A percentile compares a stretch with the other conserved stretches of the same genome.
Conservation (phyloP, 2,329 filamentous ascomycete species). For the Cytospora schulzeri region DNA sequence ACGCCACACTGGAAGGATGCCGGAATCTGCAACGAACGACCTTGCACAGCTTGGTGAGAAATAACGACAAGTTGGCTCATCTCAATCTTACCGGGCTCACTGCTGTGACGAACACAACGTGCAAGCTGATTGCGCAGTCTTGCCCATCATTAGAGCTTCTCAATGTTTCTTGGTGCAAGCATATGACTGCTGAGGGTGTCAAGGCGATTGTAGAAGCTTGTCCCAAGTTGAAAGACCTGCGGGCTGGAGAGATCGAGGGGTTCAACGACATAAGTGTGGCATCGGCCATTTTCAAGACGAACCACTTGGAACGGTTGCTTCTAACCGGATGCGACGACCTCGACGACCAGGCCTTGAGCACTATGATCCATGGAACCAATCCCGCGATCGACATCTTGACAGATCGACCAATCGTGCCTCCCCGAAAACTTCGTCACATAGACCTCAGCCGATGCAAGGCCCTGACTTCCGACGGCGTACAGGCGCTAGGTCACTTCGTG, state of each 20-base stretch:
- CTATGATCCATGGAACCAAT: slow-evolving; percentile 74
- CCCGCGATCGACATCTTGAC: slow-evolving; percentile 82
- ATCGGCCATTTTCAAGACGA: slow-evolving; percentile 73
- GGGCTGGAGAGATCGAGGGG: slow-evolving; percentile 78
- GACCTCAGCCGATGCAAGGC: slow-evolving; percentile 79
- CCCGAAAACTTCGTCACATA: slow-evolving; percentile 78
- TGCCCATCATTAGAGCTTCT: slow-evolving; percentile 82
- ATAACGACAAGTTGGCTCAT: slow-evolving; percentile 77
- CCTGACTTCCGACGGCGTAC: slow-evolving; percentile 74
- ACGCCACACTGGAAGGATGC: slow-evolving; percentile 87
- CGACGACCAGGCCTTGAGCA: slow-evolving; percentile 71
- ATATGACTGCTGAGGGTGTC: slow-evolving; percentile 78
- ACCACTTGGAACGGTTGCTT: slow-evolving; percentile 80
- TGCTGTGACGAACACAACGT: slow-evolving; percentile 78
- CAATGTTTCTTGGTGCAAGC: slow-evolving; percentile 91
- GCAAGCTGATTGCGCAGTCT: slow-evolving; percentile 80
- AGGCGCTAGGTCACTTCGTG: slow-evolving; percentile 70
- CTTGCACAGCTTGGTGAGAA: slow-evolving; percentile 72
- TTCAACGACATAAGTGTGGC: slow-evolving; percentile 77
- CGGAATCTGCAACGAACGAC: slow-evolving; percentile 78
- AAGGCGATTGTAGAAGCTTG: slow-evolving; percentile 74
- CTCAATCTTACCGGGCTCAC: slow-evolving; percentile 84
- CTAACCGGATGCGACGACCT: slow-evolving; percentile 79
- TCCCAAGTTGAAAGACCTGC: slow-evolving; percentile 72
- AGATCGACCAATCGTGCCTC: slow-evolving; percentile 72